Evolutionary conservation across 2,329 filamentous ascomycete genomes (phyloP).

Genomic region (Tolypocladium sp.): DNA sequence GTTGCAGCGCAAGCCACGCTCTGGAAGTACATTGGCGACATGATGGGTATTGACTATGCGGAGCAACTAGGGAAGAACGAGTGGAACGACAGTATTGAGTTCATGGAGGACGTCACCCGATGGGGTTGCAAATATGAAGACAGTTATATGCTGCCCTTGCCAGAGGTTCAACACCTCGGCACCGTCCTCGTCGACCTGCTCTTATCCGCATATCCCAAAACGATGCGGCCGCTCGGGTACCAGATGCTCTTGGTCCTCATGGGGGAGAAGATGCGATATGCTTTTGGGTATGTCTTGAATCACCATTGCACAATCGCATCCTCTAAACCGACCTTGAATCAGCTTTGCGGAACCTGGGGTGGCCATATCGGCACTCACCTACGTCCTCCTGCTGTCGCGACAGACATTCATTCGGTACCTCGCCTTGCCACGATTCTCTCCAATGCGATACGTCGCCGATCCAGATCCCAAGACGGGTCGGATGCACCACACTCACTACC

Average conservation of each 20-base stretch:
- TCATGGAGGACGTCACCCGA: slow-evolving; percentile 34
- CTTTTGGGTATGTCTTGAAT: slow-evolving; percentile 47
- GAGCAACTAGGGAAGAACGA: slow-evolving; percentile 22
- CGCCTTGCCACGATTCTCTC: slow-evolving; percentile 44
- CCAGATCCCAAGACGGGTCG: slow-evolving; percentile 44
- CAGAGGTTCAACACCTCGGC: slow-evolving; percentile 41
- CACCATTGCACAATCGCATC: neutral
- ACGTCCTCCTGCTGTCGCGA: slow-evolving; percentile 39
- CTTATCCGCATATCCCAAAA: slow-evolving; percentile 41
- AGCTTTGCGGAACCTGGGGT: slow-evolving; percentile 36
- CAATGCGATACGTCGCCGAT: slow-evolving; percentile 29
- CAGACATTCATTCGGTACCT: slow-evolving; percentile 49
- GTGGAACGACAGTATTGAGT: slow-evolving; percentile 43
- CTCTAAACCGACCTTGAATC: slow-evolving; percentile 1
- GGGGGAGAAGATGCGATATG: slow-evolving; percentile 52
- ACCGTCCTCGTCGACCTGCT: slow-evolving; percentile 52
- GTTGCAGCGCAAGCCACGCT: slow-evolving; percentile 56
- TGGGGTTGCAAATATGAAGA: slow-evolving; percentile 51
- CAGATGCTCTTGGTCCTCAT: slow-evolving; percentile 50
- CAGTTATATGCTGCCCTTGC: slow-evolving; percentile 44
- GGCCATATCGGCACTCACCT: slow-evolving; percentile 27
- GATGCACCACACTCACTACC: slow-evolving; percentile 40
- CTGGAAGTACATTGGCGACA: slow-evolving; percentile 64
- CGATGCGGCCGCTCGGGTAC: slow-evolving; percentile 34
- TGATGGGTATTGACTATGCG: slow-evolving; percentile 53